A percentile compares a stretch with the other conserved stretches of the same genome.
Evolutionary conservation across 176 grass and related monocot genomes (phyloP).

Genomic region (Sorghum bicolor): DNA sequence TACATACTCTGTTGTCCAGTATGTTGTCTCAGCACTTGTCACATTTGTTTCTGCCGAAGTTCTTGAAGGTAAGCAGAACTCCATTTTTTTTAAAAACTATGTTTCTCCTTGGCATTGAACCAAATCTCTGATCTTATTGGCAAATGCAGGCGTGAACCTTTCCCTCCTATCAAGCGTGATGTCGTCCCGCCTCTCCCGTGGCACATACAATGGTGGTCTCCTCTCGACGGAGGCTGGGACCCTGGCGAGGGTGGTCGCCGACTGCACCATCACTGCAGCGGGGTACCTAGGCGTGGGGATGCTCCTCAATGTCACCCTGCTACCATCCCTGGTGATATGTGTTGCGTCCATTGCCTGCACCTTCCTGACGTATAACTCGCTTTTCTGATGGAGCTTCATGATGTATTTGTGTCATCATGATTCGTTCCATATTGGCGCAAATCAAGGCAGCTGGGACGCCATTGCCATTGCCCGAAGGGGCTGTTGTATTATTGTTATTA

Average conservation of each 20-base stretch:
- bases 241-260: conserved; percentile 75
- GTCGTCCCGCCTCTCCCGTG: conserved; percentile 84
- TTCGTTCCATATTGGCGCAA: conserved; percentile 5
- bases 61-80: conserved; percentile 76
- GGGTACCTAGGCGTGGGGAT: conserved; percentile 72
- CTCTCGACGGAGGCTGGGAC: conserved; percentile 91
- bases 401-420: not conserved
- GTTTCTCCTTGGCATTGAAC: not conserved
- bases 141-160: conserved; percentile 72
- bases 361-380: conserved; percentile 77
- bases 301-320: conserved; percentile 80
- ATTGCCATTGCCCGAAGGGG: conserved; percentile 28
- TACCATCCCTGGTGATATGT: conserved; percentile 83
- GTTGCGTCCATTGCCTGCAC: conserved; percentile 53
- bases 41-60: conserved; percentile 96
- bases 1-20: conserved; percentile 63
- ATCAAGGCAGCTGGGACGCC: not conserved
- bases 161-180: conserved; percentile 91
- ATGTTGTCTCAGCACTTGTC: conserved; percentile 66
- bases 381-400: conserved; percentile 44
- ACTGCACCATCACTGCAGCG: conserved; percentile 68
- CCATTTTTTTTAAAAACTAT: not conserved
- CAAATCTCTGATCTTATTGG: not conserved
- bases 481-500: not conserved
- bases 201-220: conserved; percentile 85